Base-by-base conservation (phyloP, 345 rosid genomes). In the Acer campestre region DNA sequence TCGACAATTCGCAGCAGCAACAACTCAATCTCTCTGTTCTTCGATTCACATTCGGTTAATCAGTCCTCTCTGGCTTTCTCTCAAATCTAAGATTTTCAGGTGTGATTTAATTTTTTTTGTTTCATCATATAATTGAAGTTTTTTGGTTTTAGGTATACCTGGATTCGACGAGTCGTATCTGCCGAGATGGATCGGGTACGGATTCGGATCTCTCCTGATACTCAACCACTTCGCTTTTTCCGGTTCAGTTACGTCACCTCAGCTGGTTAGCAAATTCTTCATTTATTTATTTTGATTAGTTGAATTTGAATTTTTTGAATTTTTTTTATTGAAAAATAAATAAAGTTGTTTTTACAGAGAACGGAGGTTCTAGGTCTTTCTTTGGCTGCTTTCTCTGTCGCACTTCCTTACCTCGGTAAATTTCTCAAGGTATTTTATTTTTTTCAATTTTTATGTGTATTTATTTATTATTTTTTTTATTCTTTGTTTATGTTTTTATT, bases 171-270 rank as follows among this genome's bases (percentile, higher is more conserved):
- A 96, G 80, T 93, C 97, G 44, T 89, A 90, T 81, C 84, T 95
- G 74, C 99, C 99, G 31, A 88, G 97, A 82, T 95, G 92, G 92
- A 87, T 95, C 5, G 99, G 98, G 0, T 95, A 88, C 82, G 98
- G 99, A 62, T 93, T 95, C 74, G 97, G 99, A 29, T 92, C 97
- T 35, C 95, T 95, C 74, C 80, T 95, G 79, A 4, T 89, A 14
- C 42, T 89, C 74, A 89, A 91, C 66, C 91, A 88, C 75, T 89
- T 89, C 14, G 71, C 80, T 1, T 91, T 90, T 46, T 88, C 89
- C 10, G 78, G 77, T 80, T 78, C 84, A 31, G 69, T 76, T 51
- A 82, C 88, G 51, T 73, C 86, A 0, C 87, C 90, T 3, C 95
- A 89, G 82, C 88, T 93, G 84, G 89, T 92, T 5, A 49, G 79